Conservation (phyloP, 805 yeast species). For the Saccharomycopsis fibuligera region DNA sequence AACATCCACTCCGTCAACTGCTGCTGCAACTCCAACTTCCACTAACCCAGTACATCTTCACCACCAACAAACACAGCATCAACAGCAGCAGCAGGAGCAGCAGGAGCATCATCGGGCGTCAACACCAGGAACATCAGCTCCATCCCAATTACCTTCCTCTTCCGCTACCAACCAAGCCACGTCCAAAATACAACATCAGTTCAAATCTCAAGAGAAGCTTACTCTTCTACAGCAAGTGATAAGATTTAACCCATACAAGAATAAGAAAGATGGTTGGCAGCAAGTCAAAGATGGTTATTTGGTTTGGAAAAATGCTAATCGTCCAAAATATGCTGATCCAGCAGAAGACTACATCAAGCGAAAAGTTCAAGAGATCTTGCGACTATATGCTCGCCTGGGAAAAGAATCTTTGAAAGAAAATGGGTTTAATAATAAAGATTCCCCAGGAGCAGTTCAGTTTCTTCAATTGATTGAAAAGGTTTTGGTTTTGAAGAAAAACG, state of each 20-base stretch:
- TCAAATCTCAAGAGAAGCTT: slow-evolving; percentile 19
- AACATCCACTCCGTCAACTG: not conserved
- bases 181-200: slow-evolving; percentile 21
- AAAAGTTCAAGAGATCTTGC: slow-evolving; percentile 21
- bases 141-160: too few relatives aligned
- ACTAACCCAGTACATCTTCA: not conserved
- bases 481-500: slow-evolving; percentile 9
- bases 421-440: slow-evolving; percentile 18
- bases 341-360: slow-evolving; percentile 22
- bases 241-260: slow-evolving; percentile 18
- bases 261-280: slow-evolving; percentile 21
- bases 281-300: slow-evolving; percentile 21
- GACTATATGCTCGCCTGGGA: slow-evolving; percentile 19
- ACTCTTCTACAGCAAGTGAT: slow-evolving; percentile 19
- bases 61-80: not conserved
- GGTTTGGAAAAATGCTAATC: slow-evolving; percentile 19
- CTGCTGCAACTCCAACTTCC: not conserved
- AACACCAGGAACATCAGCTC: not conserved
- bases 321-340: slow-evolving; percentile 22
- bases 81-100: not conserved
- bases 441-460: slow-evolving; percentile 16
- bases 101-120: not conserved
- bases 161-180: not conserved
- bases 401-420: slow-evolving; percentile 20
- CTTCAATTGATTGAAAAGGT: slow-evolving; percentile 13